Percentiles rank a stretch among this genome's conserved stretches.
Evolutionary conservation across 371 early-diverging fungal genomes (phyloP).

Genomic region (Mucor piriformis): DNA sequence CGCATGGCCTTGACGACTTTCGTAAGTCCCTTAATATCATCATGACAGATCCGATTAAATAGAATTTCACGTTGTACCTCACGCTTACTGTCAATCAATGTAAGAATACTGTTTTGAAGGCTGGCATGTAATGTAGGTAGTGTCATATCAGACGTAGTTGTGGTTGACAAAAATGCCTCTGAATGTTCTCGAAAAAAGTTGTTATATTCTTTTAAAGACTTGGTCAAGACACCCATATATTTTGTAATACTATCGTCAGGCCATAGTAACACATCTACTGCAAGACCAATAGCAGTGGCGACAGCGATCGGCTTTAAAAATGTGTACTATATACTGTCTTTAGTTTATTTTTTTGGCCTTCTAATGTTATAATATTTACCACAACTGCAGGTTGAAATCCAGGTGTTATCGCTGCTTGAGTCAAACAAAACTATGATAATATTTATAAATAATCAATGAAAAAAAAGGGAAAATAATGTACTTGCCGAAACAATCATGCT

Average conservation of each 20-base stretch:
- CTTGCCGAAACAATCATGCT: slow-evolving; percentile 41
- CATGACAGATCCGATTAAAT: slow-evolving; percentile 29
- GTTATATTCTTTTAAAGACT: slow-evolving; percentile 32
- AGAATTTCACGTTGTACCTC: slow-evolving; percentile 46
- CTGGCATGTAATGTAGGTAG: slow-evolving; percentile 35
- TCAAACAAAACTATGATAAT: slow-evolving; percentile 39
- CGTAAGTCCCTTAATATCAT: slow-evolving; percentile 37
- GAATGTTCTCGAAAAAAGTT: slow-evolving; percentile 39
- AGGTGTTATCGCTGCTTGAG: slow-evolving; percentile 30
- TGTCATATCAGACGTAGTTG: slow-evolving; percentile 5
- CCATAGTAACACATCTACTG: slow-evolving; percentile 42
- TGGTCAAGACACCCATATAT: slow-evolving; percentile 32
- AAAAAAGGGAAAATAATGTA: not conserved
- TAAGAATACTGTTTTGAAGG: slow-evolving; percentile 31
- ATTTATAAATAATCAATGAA: too few relatives aligned
- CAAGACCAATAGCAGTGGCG: slow-evolving; percentile 32
- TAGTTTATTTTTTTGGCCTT: not conserved
- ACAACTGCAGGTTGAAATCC: slow-evolving; percentile 30
- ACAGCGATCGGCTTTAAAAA: slow-evolving; percentile 42
- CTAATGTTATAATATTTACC: slow-evolving; percentile 20
- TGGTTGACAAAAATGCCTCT: slow-evolving; percentile 29
- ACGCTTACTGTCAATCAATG: slow-evolving; percentile 46
- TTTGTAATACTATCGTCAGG: slow-evolving; percentile 48
- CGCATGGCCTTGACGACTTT: slow-evolving; percentile 38
- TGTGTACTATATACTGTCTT: slow-evolving; percentile 27